A percentile compares a stretch with the other conserved stretches of the same genome.
Evolutionary conservation across 2,329 filamentous ascomycete genomes (phyloP).

Genomic region (Pestalotiopsis sp.): DNA sequence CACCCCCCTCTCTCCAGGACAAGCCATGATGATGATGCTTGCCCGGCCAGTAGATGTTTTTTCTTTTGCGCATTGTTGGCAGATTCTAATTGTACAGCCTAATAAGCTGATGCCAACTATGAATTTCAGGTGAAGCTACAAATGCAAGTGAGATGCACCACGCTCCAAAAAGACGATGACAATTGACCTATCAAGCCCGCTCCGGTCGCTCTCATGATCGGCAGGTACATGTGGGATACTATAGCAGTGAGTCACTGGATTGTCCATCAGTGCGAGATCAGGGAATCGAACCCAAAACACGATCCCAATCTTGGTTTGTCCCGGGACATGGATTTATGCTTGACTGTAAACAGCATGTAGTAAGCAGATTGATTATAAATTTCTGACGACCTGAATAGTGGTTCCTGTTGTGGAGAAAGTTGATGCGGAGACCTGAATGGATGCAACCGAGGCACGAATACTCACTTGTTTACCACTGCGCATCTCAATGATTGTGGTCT

Average conservation of each 20-base stretch:
- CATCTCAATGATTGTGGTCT: not conserved
- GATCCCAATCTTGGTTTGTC: not conserved
- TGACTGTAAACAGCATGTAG: not conserved
- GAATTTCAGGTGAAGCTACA: slow-evolving; percentile 11
- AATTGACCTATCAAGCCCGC: not conserved
- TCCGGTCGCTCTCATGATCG: not conserved
- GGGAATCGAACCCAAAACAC: not conserved
- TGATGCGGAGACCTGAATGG: not conserved
- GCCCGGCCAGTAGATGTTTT: not conserved
- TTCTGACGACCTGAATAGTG: not conserved
- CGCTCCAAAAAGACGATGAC: not conserved
- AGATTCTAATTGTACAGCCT: not conserved
- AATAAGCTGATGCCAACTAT: not conserved
- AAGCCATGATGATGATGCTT: not conserved
- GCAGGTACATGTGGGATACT: not conserved
- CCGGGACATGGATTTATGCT: not conserved
- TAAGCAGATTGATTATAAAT: not conserved
- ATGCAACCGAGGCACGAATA: not conserved
- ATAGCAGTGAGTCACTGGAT: not conserved
- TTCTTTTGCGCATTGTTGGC: not conserved
- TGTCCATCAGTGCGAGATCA: not conserved
- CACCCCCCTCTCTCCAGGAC: not conserved
- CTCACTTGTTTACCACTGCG: not conserved
- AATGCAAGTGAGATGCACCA: not conserved
- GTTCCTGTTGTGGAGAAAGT: not conserved